Percentiles rank a stretch among this genome's conserved stretches.
phyloP scores from a whole-genome alignment of 1,284 basidiomycete genomes.

The Butyriboletus pseudospeciosus region DNA sequence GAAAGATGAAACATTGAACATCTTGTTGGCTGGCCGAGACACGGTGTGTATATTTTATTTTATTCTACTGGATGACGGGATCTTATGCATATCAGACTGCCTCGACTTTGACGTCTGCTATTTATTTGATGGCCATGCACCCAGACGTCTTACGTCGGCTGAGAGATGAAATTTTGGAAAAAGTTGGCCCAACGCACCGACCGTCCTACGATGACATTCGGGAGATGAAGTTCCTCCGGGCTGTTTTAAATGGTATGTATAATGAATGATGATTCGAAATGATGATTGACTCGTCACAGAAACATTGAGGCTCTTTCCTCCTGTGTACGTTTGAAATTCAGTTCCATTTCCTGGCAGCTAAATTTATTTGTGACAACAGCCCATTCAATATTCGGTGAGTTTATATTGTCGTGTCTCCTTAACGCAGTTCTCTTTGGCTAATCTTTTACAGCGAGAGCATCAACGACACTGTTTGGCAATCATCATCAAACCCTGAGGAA shows the following conservation, averaged over 20 bases:
- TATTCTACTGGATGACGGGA: slow-evolving; percentile 6
- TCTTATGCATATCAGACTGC: slow-evolving; percentile 40
- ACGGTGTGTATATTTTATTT: slow-evolving; percentile 28
- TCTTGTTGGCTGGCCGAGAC: slow-evolving; percentile 42
- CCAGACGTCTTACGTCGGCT: slow-evolving; percentile 44
- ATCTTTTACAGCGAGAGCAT: slow-evolving; percentile 32
- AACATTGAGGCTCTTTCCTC: slow-evolving; percentile 56
- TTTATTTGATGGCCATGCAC: slow-evolving; percentile 54
- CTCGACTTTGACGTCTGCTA: slow-evolving; percentile 46
- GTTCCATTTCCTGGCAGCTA: background rate
- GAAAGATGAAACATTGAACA: slow-evolving; percentile 41
- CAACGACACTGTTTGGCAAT: slow-evolving; percentile 43
- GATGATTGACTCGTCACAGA: slow-evolving; percentile 34
- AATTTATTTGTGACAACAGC: slow-evolving; percentile 25
- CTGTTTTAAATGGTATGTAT: slow-evolving; percentile 53
- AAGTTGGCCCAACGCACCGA: slow-evolving; percentile 42
- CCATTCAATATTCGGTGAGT: slow-evolving; percentile 47
- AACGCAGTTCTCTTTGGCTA: background rate
- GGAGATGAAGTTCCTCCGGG: slow-evolving; percentile 55
- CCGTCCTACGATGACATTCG: slow-evolving; percentile 54
- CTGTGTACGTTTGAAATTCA: slow-evolving; percentile 43
- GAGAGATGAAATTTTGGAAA: slow-evolving; percentile 51
- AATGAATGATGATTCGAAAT: background rate
- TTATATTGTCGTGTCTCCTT: background rate
- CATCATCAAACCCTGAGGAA: slow-evolving; percentile 37